phyloP scores from a whole-genome alignment of 1,139 yeast species.

The Sugiyamaella paludigena region DNA sequence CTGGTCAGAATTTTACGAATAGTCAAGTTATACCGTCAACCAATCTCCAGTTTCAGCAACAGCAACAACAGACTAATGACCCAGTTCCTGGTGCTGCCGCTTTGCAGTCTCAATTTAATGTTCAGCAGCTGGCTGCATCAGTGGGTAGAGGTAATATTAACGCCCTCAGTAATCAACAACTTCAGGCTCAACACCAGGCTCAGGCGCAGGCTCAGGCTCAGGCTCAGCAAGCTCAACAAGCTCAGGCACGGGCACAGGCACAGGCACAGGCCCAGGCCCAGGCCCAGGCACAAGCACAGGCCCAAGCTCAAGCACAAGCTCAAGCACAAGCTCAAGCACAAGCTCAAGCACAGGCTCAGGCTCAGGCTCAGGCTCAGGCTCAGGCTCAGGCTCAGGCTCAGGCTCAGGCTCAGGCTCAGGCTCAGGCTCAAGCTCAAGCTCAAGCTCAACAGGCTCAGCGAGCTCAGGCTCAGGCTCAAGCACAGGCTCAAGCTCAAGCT shows the following conservation, averaged over 20 bases:
- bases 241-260: background rate
- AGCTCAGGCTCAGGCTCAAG: conserved; percentile 8
- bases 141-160: too few species aligned
- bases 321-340: conserved; percentile 2
- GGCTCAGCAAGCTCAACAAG: background rate
- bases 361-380: conserved; percentile 5
- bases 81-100: too few species aligned
- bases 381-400: conserved; percentile 11
- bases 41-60: conserved; percentile 4
- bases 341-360: background rate
- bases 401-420: conserved; percentile 11
- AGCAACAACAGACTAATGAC: background rate
- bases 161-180: background rate
- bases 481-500: conserved; percentile 1
- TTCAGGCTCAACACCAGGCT: conserved; percentile 13
- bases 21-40: background rate
- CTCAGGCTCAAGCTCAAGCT: conserved; percentile 10
- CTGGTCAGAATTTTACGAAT: conserved; percentile 4
- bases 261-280: background rate
- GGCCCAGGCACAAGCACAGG: conserved; percentile 1
- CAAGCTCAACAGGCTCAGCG: conserved; percentile 7
- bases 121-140: too few species aligned
- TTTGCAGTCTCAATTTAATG: background rate
- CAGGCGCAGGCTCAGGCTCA: background rate
- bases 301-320: conserved; percentile 2